These are phyloP conservation scores for Yamadazyma sp. DNA, from an alignment of 805 yeast genomes.

Conservation along the genomic window DNA sequence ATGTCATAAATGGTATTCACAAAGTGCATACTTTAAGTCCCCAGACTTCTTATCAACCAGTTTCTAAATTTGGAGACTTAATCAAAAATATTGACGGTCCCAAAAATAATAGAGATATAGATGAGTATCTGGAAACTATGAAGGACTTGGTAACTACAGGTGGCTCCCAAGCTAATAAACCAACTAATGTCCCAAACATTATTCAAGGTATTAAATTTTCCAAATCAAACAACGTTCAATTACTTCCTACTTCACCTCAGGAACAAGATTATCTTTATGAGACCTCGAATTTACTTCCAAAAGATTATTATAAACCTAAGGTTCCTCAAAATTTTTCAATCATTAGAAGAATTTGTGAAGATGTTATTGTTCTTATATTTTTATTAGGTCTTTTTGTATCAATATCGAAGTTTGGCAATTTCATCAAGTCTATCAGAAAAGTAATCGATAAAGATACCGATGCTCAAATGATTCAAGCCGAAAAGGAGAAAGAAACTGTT, in stretches of 20 bases:
- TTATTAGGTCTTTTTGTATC: conserved; percentile 33
- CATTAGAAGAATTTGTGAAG: conserved; percentile 42
- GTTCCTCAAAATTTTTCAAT: conserved; percentile 12
- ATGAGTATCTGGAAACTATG: too few species aligned
- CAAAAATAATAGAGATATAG: too few species aligned
- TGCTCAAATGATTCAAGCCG: background rate
- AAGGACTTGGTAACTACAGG: too few species aligned
- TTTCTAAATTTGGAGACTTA: conserved; percentile 23
- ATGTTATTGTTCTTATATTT: conserved; percentile 43
- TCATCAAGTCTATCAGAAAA: conserved; percentile 12
- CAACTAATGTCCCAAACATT: conserved; percentile 20
- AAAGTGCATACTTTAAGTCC: conserved; percentile 25
- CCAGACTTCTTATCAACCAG: conserved; percentile 35
- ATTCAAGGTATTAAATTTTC: conserved; percentile 39
- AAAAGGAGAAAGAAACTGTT: background rate
- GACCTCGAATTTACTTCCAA: conserved; percentile 3
- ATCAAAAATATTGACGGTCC: too few species aligned
- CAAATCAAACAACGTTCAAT: conserved; percentile 5
- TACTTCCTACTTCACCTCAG: conserved; percentile 8
- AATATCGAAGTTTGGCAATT: conserved; percentile 33
- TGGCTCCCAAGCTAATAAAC: conserved; percentile 6
- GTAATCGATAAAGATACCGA: background rate
- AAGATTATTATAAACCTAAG: conserved; percentile 1
- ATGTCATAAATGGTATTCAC: conserved; percentile 35
- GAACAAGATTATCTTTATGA: conserved; percentile 5